Evolutionary conservation across 768 basidiomycete genomes (phyloP), one percentile per base, ranked within the genome.

Genomic region (Tricholoma furcatifolium): DNA sequence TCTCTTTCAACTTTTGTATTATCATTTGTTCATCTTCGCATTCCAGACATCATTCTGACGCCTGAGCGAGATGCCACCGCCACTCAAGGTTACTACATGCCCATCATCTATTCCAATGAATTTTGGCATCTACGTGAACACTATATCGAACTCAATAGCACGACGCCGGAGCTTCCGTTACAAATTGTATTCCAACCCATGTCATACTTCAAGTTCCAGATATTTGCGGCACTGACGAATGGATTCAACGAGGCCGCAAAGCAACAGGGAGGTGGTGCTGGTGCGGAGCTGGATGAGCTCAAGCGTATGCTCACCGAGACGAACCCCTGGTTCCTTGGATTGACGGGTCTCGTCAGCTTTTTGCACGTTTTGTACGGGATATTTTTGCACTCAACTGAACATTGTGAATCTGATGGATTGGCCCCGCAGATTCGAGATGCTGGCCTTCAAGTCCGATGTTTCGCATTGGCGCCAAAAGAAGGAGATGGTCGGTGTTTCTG

Each of bases 371-470:
- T 97, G 86, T 95, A 61, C 70, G 88, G 79, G 27, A 38, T 17
- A 21, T 51, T 17, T 36, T 54, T 12, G 20, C 53, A 17, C 46
- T 20, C 47, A 54, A 51, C 44, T 44, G 27, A 59, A 50, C 45
- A 35, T 11, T 15, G 40, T 15, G 41, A 11, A 38, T 51, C 30
- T 42, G 51, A 36, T 48, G 21, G 42, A 23, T 51, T 34, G 8
- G 12, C 27, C 10, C 45, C 10, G 6, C 62, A 93, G 91, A 21
- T 96, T 97, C 66, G 93, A 96, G 73, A 90, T 97, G 83, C 74
- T 97, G 51, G 96, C 96, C 12, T 98, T 98, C 82, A 91, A 90
- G 65, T 88, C 84, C 23, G 96, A 98, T 63, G 91, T 98, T 39
- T 84, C 88, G 24, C 96, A 98, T 67, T 98, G 95, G 95, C 79